These are phyloP conservation scores for Margaritispora aquatica DNA, from an alignment of 495 filamentous ascomycete genomes.

Conservation along the genomic window DNA sequence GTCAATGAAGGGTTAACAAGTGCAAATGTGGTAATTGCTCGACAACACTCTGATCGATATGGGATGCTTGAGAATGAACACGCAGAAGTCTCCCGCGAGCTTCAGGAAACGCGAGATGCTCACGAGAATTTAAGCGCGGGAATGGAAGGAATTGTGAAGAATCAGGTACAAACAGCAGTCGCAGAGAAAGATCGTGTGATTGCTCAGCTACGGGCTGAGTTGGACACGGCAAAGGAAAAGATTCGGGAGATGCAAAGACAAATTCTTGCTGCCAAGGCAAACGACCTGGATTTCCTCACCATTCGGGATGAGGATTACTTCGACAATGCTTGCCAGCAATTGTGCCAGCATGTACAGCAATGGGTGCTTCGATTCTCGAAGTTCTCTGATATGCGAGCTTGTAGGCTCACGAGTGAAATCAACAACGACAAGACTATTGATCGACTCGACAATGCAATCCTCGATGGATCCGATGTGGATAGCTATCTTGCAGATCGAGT, in stretches of 20 bases:
- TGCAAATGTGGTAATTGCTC: constrained; percentile 60
- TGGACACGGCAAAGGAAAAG: constrained; percentile 70
- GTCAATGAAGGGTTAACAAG: constrained; percentile 67
- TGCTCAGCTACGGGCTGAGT: constrained; percentile 63
- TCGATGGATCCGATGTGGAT: constrained; percentile 90
- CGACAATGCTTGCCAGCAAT: constrained; percentile 83
- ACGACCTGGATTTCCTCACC: constrained; percentile 69
- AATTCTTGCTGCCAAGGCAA: constrained; percentile 59
- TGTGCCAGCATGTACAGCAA: constrained; percentile 89
- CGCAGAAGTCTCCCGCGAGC: constrained; percentile 50
- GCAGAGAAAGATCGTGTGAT: constrained; percentile 76
- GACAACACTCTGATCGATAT: constrained; percentile 60
- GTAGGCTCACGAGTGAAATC: constrained; percentile 72
- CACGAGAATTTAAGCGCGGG: constrained; percentile 51
- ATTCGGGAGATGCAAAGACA: constrained; percentile 74
- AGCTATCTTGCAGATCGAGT: constrained; percentile 79
- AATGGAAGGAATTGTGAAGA: constrained; percentile 57
- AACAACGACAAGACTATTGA: constrained; percentile 84
- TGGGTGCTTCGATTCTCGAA: constrained; percentile 97
- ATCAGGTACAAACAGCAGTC: constrained; percentile 53
- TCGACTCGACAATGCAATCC: constrained; percentile 84
- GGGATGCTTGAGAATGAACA: constrained; percentile 51
- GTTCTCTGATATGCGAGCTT: constrained; percentile 82
- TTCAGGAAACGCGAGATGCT: constrained; percentile 55
- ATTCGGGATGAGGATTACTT: constrained; percentile 91